Percentiles rank a stretch among this genome's conserved stretches.
Evolutionary conservation across 2,329 filamentous ascomycete genomes (phyloP).

Genomic region (Cladosporium sp.): DNA sequence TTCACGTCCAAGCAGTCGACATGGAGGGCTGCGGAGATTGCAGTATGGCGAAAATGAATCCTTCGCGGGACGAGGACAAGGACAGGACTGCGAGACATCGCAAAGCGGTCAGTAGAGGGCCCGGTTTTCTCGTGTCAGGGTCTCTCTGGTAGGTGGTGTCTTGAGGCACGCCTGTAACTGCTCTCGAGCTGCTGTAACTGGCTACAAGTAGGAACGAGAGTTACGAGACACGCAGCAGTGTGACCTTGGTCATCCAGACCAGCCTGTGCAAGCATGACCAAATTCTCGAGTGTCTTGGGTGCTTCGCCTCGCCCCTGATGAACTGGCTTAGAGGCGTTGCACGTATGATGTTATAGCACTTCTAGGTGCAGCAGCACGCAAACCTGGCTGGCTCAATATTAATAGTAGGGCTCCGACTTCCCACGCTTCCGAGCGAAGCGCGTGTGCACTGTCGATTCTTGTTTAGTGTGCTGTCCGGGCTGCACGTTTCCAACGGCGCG

Average conservation of each 20-base stretch:
- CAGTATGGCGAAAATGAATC: neutral
- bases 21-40: neutral
- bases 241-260: neutral
- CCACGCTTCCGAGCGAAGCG: slow-evolving; percentile 4
- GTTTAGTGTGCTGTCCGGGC: neutral
- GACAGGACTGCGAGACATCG: neutral
- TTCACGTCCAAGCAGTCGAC: neutral
- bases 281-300: neutral
- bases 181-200: too few species aligned
- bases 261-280: neutral
- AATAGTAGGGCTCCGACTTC: neutral
- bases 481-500: slow-evolving; percentile 5
- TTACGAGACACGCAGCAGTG: neutral
- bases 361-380: neutral
- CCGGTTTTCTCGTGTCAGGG: neutral
- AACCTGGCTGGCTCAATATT: neutral
- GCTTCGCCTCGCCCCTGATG: neutral
- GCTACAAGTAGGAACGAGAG: neutral
- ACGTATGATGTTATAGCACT: neutral
- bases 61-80: neutral
- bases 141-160: neutral
- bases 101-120: neutral
- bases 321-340: neutral
- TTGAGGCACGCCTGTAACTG: neutral
- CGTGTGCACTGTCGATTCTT: neutral